phyloP scores from a whole-genome alignment of 192 early-diverging fungal species.

The Rhizoclosmatium sp. region DNA sequence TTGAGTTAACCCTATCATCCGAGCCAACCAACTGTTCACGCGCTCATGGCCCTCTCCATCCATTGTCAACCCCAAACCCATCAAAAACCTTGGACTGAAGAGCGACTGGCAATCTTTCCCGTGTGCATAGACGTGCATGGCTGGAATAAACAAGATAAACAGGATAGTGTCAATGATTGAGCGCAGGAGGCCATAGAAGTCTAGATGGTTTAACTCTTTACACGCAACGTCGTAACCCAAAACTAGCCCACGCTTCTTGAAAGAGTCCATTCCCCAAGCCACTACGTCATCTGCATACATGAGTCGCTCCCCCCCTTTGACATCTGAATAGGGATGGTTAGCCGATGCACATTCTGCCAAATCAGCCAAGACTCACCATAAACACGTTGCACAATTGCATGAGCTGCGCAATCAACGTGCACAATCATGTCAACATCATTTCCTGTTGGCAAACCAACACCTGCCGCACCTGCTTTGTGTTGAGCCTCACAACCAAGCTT shows the following conservation, averaged over 20 bases:
- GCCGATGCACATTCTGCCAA: background rate
- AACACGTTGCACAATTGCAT: background rate
- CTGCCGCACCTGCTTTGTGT: background rate
- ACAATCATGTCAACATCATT: conserved; percentile 20
- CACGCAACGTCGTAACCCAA: conserved; percentile 15
- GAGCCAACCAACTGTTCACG: background rate
- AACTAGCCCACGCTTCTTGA: background rate
- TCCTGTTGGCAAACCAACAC: background rate
- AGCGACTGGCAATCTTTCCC: conserved; percentile 8
- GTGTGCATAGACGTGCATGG: conserved; percentile 21
- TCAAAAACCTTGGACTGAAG: background rate
- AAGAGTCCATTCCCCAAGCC: background rate
- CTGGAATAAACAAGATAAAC: conserved; percentile 11
- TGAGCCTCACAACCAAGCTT: background rate
- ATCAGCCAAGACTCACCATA: background rate
- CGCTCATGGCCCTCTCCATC: conserved; percentile 21
- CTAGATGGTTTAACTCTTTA: background rate
- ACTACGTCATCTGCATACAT: conserved; percentile 2
- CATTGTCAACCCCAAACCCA: conserved; percentile 1
- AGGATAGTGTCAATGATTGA: background rate
- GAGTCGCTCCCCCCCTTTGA: background rate
- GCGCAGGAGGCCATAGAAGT: too few species aligned
- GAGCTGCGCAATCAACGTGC: conserved; percentile 1
- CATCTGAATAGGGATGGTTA: background rate
- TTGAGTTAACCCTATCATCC: background rate